Evolutionary conservation across 2,329 filamentous ascomycete genomes (phyloP).

Genomic region (Colletotrichum sp.): DNA sequence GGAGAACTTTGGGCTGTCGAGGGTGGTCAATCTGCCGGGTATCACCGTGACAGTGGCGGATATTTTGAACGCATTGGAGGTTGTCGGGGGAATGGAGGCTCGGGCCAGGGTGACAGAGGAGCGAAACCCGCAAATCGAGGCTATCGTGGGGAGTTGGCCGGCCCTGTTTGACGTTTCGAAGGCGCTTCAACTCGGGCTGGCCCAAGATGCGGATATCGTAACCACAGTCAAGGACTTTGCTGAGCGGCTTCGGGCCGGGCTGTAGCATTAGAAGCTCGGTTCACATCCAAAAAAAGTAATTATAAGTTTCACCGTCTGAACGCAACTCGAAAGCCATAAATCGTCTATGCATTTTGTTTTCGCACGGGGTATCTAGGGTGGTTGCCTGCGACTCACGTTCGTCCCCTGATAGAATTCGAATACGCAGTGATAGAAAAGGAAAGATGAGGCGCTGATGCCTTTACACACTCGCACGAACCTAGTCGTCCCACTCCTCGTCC

Average conservation of each 20-base stretch:
- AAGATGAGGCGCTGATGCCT: neutral
- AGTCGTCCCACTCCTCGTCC: slow-evolving; percentile 97
- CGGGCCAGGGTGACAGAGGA: slow-evolving; percentile 50
- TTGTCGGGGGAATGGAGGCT: slow-evolving; percentile 51
- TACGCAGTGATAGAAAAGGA: neutral
- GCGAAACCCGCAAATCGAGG: slow-evolving; percentile 49
- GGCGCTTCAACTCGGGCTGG: slow-evolving; percentile 58
- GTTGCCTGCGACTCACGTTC: slow-evolving; percentile 16
- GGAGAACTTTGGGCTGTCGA: slow-evolving; percentile 41
- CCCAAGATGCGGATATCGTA: slow-evolving; percentile 45
- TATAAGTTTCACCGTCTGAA: neutral
- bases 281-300: neutral
- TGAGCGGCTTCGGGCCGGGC: neutral
- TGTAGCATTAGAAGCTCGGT: neutral
- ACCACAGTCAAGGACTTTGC: slow-evolving; percentile 32
- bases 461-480: neutral
- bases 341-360: slow-evolving; percentile 13
- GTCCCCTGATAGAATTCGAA: neutral
- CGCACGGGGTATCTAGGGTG: slow-evolving; percentile 17
- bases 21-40: slow-evolving; percentile 58
- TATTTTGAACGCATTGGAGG: slow-evolving; percentile 55
- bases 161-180: slow-evolving; percentile 53
- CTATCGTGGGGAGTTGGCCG: slow-evolving; percentile 61
- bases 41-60: slow-evolving; percentile 57
- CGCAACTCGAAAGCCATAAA: neutral